Conservation (phyloP, 139 green algal species). For the Picochlorum costavermella region DNA sequence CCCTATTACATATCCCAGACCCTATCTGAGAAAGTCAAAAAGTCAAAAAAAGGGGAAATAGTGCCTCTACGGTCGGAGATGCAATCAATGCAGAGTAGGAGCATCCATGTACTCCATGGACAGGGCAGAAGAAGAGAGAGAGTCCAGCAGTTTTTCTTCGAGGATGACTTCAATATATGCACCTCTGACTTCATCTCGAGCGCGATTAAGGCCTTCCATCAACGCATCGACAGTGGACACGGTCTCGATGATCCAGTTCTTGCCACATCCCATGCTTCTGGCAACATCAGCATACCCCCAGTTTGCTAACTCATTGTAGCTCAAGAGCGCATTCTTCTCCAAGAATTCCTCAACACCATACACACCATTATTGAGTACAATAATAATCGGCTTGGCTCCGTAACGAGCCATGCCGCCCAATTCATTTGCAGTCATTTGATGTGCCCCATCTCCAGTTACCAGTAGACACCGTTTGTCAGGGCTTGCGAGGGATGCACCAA, state of each 20-base stretch:
- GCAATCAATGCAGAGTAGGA: no score
- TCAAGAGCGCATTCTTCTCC: not conserved
- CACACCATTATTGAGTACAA: conserved; percentile 9
- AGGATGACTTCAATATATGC: conserved; percentile 12
- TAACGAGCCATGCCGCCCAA: conserved; percentile 5
- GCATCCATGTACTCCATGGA: conserved; percentile 3
- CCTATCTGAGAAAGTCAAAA: no score
- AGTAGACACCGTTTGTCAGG: not conserved
- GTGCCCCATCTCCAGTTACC: conserved; percentile 6
- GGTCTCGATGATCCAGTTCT: not conserved
- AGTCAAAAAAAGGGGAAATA: no score
- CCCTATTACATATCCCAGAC: no score
- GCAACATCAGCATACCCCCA: conserved; percentile 8
- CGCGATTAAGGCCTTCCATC: not conserved
- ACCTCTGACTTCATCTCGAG: not conserved
- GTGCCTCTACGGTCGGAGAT: no score
- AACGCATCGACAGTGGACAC: conserved; percentile 1
- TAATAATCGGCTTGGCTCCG: not conserved
- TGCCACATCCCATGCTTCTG: not conserved
- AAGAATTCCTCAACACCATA: conserved; percentile 10
- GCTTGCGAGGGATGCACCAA: conserved; percentile 8
- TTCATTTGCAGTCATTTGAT: conserved; percentile 11
- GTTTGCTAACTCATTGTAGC: conserved; percentile 1
- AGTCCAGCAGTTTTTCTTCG: not conserved
- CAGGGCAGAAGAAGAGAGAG: conserved; percentile 2